Conservation (phyloP, 2,329 filamentous ascomycete species). For the Botryotinia calthae region DNA sequence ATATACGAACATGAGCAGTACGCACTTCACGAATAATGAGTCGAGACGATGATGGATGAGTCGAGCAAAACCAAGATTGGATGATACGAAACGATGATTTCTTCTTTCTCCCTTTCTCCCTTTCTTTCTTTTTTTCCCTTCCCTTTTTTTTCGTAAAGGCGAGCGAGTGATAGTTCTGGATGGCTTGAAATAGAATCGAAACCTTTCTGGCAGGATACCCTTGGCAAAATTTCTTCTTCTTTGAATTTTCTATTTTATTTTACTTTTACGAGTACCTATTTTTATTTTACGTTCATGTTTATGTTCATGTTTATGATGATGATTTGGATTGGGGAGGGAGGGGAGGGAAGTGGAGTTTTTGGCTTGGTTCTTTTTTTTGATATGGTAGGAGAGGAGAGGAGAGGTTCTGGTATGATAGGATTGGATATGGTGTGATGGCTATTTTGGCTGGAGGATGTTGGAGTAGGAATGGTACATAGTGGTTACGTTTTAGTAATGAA, state of each 20-base stretch:
- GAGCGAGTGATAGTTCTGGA: slow-evolving; percentile 7
- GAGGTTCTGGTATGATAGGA: background rate
- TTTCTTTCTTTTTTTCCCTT: background rate
- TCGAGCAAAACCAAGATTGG: background rate
- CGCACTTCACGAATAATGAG: slow-evolving; percentile 13
- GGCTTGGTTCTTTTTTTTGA: background rate
- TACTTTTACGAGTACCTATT: background rate
- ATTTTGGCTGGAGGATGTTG: background rate
- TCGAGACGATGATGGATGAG: slow-evolving; percentile 1
- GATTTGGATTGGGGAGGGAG: slow-evolving; percentile 1
- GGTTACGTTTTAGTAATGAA: background rate
- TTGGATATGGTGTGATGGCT: background rate
- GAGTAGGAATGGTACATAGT: background rate
- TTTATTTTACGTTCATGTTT: background rate
- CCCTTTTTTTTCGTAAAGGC: background rate
- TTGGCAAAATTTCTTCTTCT: background rate
- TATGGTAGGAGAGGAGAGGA: background rate
- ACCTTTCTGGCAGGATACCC: slow-evolving; percentile 16
- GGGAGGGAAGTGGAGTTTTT: background rate
- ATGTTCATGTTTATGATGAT: background rate
- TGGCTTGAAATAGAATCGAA: background rate
- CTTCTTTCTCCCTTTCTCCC: background rate
- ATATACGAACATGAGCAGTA: background rate
- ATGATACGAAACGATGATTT: background rate
- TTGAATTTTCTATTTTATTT: background rate